A percentile compares a stretch with the other conserved stretches of the same genome.
phyloP scores from a whole-genome alignment of 2,329 filamentous ascomycete species.

The Sphaerulina musiva region DNA sequence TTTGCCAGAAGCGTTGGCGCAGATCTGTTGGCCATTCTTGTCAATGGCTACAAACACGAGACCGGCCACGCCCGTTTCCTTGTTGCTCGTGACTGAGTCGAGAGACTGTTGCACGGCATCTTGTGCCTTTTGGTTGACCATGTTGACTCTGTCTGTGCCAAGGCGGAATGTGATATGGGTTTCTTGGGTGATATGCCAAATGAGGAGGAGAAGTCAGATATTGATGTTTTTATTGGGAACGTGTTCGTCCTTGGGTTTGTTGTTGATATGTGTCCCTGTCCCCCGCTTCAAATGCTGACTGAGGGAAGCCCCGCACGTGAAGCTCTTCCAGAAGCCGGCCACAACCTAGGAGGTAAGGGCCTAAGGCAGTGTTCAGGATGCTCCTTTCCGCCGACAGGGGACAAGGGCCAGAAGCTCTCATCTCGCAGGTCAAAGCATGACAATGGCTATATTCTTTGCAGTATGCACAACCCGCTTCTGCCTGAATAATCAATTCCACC shows the following conservation, averaged over 20 bases:
- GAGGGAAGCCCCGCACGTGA: conserved; percentile 4
- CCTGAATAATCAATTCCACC: too few relatives aligned
- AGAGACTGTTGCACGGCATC: conserved; percentile 36
- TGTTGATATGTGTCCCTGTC: too few relatives aligned
- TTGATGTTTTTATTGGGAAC: neutral
- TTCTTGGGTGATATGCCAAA: too few relatives aligned
- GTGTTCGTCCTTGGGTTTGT: neutral
- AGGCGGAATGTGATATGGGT: too few relatives aligned
- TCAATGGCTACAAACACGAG: conserved; percentile 43
- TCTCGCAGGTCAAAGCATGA: neutral
- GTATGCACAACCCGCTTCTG: neutral
- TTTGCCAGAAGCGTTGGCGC: conserved; percentile 40
- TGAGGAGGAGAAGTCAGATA: too few relatives aligned
- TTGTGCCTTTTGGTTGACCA: conserved; percentile 29
- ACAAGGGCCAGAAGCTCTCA: neutral
- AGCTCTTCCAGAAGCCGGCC: neutral
- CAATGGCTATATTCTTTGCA: neutral
- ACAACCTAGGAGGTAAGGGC: too few relatives aligned
- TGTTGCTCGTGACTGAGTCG: conserved; percentile 30
- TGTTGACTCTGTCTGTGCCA: neutral
- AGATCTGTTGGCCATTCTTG: conserved; percentile 39
- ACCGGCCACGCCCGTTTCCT: conserved; percentile 35
- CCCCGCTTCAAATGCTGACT: neutral
- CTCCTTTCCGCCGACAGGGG: conserved; percentile 3
- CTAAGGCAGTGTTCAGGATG: too few relatives aligned